Base-by-base conservation (phyloP, 306 rosid species). In the Fagus sylvatica region DNA sequence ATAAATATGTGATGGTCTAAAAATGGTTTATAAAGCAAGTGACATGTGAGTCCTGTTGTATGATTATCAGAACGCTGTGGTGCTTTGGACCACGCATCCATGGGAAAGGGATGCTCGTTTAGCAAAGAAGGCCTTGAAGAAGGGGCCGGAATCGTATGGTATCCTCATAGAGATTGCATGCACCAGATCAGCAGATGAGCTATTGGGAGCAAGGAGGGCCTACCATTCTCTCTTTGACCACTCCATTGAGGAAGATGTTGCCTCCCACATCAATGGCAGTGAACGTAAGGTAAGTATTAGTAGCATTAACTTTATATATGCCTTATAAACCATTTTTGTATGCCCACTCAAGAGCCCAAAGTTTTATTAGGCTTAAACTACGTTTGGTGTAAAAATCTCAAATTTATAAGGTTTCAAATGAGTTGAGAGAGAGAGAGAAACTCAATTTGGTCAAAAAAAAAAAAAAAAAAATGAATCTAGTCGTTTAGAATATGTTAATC, bases 41-140 rank as follows among this genome's bases (percentile, higher is more conserved):
- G 46, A 67, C 55, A 39, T 62, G 74, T 74, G 59, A 56, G 6
- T 53, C 13, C 33, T 71, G 51, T 22, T 30, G 16, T 33, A 33
- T 64, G 74, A 57, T 46, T 6, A 57, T 76, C 83, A 95, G 98
- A 90, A 87, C 71, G 96, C 97, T 36, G 89, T 88, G 82, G 94
- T 93, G 56, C 72, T 87, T 39, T 91, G 99, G 99, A 73, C 90
- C 12, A 93, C 91, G 93, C 98, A 95, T 79, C 98, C 98, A 43
- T 95, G 98, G 98, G 99, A 95, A 84, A 86, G 98, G 62, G 99
- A 95, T 80, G 99, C 99, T 9, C 96, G 96, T 72, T 80, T 93
- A 69, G 87, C 64, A 7, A 93, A 84, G 81, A 89, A 88, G 80
- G 97, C 97, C 32, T 55, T 95, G 76, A 86, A 81, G 78, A 87